phyloP scores from a whole-genome alignment of 805 yeast genomes.

The Brettanomyces naardenensis region DNA sequence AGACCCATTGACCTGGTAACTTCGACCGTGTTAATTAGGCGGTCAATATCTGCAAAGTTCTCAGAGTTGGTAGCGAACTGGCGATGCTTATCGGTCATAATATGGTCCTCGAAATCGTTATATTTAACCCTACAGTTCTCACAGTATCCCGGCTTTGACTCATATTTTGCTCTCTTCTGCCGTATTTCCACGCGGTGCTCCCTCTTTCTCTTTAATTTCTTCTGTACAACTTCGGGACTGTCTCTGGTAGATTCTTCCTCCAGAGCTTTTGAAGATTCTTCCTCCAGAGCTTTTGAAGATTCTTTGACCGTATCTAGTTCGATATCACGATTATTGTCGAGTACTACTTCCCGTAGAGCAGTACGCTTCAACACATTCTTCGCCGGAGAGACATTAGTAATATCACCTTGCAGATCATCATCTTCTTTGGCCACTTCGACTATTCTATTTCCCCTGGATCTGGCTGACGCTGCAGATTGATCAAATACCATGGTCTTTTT shows the following conservation, averaged over 20 bases:
- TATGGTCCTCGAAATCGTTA: conserved; percentile 73
- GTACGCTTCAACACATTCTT: neutral
- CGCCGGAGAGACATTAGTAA: neutral
- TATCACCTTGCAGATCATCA: too few relatives aligned
- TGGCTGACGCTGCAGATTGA: neutral
- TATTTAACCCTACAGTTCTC: conserved; percentile 87
- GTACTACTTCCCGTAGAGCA: too few relatives aligned
- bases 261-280: neutral
- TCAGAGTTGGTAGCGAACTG: conserved; percentile 65
- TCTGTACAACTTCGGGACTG: conserved; percentile 1
- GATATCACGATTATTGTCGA: too few relatives aligned
- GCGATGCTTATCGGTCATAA: conserved; percentile 59
- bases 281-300: neutral
- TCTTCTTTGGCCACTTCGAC: neutral
- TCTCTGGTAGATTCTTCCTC: neutral
- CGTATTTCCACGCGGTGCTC: neutral
- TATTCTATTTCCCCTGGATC: neutral
- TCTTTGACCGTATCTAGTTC: neutral
- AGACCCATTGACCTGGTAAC: too few relatives aligned
- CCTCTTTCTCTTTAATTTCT: conserved; percentile 4
- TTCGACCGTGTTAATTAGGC: conserved; percentile 57
- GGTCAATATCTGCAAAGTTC: conserved; percentile 74
- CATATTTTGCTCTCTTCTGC: conserved; percentile 15
- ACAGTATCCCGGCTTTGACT: conserved; percentile 65
- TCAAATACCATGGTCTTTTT: conserved; percentile 27